Percentiles rank a stretch among this genome's conserved stretches.
These are phyloP conservation scores for Coccomyxa sp. DNA, from an alignment of 139 green algal species.

Conservation along the genomic window DNA sequence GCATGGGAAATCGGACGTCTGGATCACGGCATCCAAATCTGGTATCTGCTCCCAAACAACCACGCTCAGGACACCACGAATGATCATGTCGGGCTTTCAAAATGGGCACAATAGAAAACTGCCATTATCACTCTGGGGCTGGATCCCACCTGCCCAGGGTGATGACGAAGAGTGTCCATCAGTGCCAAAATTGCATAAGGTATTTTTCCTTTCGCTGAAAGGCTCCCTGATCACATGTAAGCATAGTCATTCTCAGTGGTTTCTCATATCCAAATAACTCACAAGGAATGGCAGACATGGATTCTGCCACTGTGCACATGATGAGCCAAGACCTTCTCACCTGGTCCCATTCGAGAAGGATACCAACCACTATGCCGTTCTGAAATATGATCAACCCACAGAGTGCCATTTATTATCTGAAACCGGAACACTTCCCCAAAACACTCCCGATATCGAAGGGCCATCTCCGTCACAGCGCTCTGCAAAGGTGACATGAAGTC, in stretches of 20 bases:
- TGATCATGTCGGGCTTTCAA: neutral
- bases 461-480: conserved; percentile 1
- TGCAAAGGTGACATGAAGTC: neutral
- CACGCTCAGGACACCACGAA: neutral
- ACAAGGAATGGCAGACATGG: too few relatives aligned
- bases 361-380: conserved; percentile 32
- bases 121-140: neutral
- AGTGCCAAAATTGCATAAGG: conserved; percentile 35
- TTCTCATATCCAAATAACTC: neutral
- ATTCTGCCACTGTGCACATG: too few relatives aligned
- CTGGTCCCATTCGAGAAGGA: conserved; percentile 18
- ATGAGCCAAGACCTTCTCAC: neutral
- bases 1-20: conserved; percentile 42
- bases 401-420: conserved; percentile 35
- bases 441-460: conserved; percentile 22
- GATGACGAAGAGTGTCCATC: conserved; percentile 29
- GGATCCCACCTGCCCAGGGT: conserved; percentile 26
- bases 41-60: conserved; percentile 23
- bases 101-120: neutral
- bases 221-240: neutral
- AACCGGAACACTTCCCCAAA: conserved; percentile 39
- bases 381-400: conserved; percentile 40
- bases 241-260: neutral
- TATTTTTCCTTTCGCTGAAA: conserved; percentile 36
- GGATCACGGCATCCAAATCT: conserved; percentile 33